phyloP scores from a whole-genome alignment of 164 flowering plant genomes.

The Aristolochia fimbriata region DNA sequence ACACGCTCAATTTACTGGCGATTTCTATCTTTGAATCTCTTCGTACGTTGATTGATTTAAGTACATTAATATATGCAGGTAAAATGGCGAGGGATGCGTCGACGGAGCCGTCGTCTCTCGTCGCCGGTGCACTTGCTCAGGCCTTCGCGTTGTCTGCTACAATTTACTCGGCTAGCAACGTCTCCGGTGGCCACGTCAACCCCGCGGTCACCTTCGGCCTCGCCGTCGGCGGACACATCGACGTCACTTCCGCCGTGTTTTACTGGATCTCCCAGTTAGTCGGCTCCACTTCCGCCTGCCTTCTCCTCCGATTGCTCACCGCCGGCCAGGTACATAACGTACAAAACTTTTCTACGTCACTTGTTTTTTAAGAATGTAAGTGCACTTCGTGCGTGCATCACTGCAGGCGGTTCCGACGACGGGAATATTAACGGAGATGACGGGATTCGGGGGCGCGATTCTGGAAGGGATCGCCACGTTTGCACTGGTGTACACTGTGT shows the following conservation, averaged over 20 bases:
- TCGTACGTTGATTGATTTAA: not conserved
- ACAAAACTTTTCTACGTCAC: too few relatives aligned
- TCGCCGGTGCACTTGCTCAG: conserved; percentile 34
- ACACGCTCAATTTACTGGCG: too few relatives aligned
- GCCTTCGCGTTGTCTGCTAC: conserved; percentile 51
- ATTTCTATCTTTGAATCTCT: not conserved
- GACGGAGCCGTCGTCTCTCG: conserved; percentile 35
- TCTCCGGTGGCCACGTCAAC: conserved; percentile 80
- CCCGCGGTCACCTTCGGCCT: conserved; percentile 83
- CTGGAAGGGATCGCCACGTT: conserved; percentile 67
- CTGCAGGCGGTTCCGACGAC: conserved; percentile 50
- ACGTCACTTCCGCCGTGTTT: conserved; percentile 48
- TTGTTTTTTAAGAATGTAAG: too few relatives aligned
- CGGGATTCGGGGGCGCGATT: conserved; percentile 72
- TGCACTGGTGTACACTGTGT: conserved; percentile 59
- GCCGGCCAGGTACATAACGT: conserved; percentile 35
- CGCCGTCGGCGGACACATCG: conserved; percentile 68
- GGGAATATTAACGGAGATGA: conserved; percentile 53
- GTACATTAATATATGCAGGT: conserved; percentile 18
- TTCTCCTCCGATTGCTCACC: conserved; percentile 34
- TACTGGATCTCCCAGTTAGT: conserved; percentile 67
- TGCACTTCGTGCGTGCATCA: too few relatives aligned
- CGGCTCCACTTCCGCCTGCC: conserved; percentile 64
- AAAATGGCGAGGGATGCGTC: conserved; percentile 20
- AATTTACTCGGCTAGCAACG: conserved; percentile 38